Evolutionary conservation across 2,329 filamentous ascomycete genomes (phyloP), one percentile per base, ranked within the genome.

Genomic region (Xylaria sp.): DNA sequence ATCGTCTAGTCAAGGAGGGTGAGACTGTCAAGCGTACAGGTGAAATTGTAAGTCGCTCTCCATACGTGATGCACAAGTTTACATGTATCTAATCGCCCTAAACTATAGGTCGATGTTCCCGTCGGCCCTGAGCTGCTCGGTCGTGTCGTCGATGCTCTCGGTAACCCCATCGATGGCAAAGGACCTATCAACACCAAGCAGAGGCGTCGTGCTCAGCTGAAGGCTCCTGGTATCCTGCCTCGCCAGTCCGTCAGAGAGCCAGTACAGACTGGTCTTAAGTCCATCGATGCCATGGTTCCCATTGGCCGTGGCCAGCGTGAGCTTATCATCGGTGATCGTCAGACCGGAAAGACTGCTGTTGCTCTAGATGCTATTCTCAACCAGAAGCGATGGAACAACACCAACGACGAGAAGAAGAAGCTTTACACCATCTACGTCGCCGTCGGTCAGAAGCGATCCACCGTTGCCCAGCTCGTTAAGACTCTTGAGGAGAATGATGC

Each of bases 221-320:
- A 99, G 92, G 96, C 96, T 78, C 96, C 96, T 78, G 95, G 95
- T 86, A 99, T 99, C 85, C 88, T 99, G 80, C 96, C 96, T 81
- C 94, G 96, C 85, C 91, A 88, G 80, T 99, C 96, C 83, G 96
- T 99, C 91, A 94, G 94, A 87, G 89, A 99, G 90, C 95, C 96
- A 77, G 95, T 99, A 77, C 96, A 99, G 91, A 99, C 96, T 83
- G 96, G 96, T 88, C 91, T 98, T 79, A 99, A 99, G 90, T 97
- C 93, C 79, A 89, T 99, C 87, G 96, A 99, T 83, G 94, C 96
- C 86, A 98, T 99, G 96, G 96, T 99, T 79, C 96, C 96, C 80
- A 98, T 99, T 79, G 96, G 96, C 83, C 96, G 96, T 95, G 96
- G 96, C 82, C 96, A 99, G 90, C 96, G 96, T 95, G 96, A 99